Conservation (phyloP, 2,329 filamentous ascomycete species). For the Fusarium piperis region DNA sequence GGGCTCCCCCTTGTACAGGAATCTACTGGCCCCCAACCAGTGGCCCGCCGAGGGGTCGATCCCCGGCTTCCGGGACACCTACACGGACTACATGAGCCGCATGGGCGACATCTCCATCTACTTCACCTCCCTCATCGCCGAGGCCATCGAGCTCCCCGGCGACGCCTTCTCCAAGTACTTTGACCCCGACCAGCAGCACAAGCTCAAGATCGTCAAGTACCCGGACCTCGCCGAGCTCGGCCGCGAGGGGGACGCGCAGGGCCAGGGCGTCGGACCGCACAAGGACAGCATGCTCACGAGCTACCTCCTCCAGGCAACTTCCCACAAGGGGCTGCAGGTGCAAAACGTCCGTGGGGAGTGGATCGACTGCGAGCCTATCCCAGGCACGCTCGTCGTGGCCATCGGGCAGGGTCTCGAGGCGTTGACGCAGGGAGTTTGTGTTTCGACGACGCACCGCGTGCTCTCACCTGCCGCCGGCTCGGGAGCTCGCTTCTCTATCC, state of each 20-base stretch:
- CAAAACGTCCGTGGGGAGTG: conserved; percentile 82
- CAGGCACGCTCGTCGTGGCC: conserved; percentile 83
- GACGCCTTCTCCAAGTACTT: conserved; percentile 83
- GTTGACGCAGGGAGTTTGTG: conserved; percentile 83
- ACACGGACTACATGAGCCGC: conserved; percentile 77
- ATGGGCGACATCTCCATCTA: conserved; percentile 78
- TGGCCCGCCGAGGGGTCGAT: conserved; percentile 75
- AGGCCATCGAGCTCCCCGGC: conserved; percentile 77
- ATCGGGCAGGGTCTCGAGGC: conserved; percentile 91
- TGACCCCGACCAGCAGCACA: conserved; percentile 79
- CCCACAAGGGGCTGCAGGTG: conserved; percentile 82
- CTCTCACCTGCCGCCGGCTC: conserved; percentile 75
- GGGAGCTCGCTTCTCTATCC: conserved; percentile 80
- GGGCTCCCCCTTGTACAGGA: conserved; percentile 74
- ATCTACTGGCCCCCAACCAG: conserved; percentile 80
- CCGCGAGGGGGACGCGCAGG: conserved; percentile 52
- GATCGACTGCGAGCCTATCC: conserved; percentile 83
- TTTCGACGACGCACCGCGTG: conserved; percentile 84
- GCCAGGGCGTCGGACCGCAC: conserved; percentile 78
- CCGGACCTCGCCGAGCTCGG: conserved; percentile 74
- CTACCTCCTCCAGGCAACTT: conserved; percentile 82
- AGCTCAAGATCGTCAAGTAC: conserved; percentile 90
- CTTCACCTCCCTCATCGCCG: conserved; percentile 84
- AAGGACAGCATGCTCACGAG: conserved; percentile 87
- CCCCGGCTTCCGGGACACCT: conserved; percentile 74